Evolutionary conservation across 768 basidiomycete species (phyloP), one percentile per base, ranked within the genome.

Genomic region (Mycena polygramma): DNA sequence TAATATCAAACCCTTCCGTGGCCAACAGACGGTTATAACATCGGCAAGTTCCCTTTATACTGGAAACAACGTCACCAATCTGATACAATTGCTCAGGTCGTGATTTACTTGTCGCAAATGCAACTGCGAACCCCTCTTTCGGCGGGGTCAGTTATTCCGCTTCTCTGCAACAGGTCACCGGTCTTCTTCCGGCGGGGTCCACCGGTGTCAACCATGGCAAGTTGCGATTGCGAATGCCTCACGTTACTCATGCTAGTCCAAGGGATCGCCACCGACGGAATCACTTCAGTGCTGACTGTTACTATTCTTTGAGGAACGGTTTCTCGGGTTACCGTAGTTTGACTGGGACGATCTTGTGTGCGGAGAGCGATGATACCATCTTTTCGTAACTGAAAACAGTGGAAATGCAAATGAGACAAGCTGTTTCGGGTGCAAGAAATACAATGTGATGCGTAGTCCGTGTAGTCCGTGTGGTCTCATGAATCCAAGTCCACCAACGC

Each of bases 231-330:
- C 22, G 30, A 17, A 19, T 2, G 4, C 20, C 20, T 48, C 30
- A 20, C 19, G 15, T 14, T 55, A 65, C 30, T 72, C 49, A 58
- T 48, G 13, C 19, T 11, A 26, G 53, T 22, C 63, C 26, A 26
- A 90, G 90, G 82, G 36, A 92, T 91, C 61, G 85, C 90, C 4
- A 84, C 85, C 43, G 90, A 91, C 74, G 90, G 90, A 52, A 81
- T 86, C 41, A 85, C 88, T 19, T 84, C 84, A 1, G 74, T 91
- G 24, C 78, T 92, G 63, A 91, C 88, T 2, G 86, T 91, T 22
- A 85, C 79, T 4, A 85, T 88, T 37, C 52, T 79, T 53, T 82
- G 71, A 80, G 26, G 14, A 9, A 15, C 14, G 15, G 8, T 6
- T n/a, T 35, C 54, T 39, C 54, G 24, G 30, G 10, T 7, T 39